Percentiles rank a stretch among this genome's conserved stretches.
Evolutionary conservation across 2,329 filamentous ascomycete species (phyloP).

Genomic region (Botrytis byssoidea): DNA sequence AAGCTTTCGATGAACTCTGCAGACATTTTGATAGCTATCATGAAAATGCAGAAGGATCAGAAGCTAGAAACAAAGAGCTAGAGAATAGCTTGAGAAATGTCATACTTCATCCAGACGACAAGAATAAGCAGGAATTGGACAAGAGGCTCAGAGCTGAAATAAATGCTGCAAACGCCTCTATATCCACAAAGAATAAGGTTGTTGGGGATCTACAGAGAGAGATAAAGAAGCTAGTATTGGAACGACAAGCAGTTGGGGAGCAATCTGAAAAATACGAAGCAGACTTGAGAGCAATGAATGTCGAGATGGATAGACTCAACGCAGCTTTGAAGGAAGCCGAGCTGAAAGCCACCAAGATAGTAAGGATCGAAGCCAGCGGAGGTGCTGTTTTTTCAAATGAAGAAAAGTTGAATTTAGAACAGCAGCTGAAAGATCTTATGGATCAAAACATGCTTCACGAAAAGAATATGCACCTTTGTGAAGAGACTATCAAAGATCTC

Average conservation of each 20-base stretch:
- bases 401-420: no score
- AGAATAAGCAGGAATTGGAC: neutral
- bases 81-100: neutral
- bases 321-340: neutral
- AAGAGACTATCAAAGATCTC: neutral
- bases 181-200: neutral
- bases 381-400: neutral
- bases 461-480: neutral
- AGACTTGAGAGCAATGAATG: neutral
- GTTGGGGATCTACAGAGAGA: neutral
- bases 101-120: neutral
- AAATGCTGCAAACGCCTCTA: neutral
- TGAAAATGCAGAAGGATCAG: neutral
- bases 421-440: neutral
- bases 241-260: no score
- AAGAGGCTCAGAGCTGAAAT: neutral
- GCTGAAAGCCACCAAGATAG: neutral
- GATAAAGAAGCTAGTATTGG: neutral
- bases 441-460: neutral
- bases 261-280: neutral
- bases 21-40: constrained; percentile 11
- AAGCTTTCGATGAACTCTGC: neutral
- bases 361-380: neutral
- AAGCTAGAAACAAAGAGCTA: neutral
- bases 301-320: neutral